Evolutionary conservation across 1,139 yeast genomes (phyloP), one percentile per base, ranked within the genome.

Genomic region (Magnusiomyces ingens): DNA sequence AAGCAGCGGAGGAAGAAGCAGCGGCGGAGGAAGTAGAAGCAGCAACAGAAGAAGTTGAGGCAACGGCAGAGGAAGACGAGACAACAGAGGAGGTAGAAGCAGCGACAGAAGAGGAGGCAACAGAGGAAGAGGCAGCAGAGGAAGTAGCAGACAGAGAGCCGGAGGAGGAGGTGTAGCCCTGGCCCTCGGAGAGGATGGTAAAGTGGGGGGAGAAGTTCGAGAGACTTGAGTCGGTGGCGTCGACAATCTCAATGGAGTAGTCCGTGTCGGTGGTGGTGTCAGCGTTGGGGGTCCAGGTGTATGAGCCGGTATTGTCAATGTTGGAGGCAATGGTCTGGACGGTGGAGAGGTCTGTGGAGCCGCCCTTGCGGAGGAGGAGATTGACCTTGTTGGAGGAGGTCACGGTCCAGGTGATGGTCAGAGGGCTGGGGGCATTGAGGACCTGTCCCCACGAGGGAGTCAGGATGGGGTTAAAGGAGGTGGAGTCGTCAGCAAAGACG

Each of bases 221-320:
- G 19, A 41, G 46, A 45, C 35, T 29, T 36, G 50, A 29, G 50
- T 54, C 48, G 38, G 15, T 17, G n/a, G 51, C 47, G 38, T 54
- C 57, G 44, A 42, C 49, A 50, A 68, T 53, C 68, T 67, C 52
- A 71, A 75, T 38, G 64, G 71, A 38, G 71, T 71, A 63, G 42
- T 60, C 66, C 26, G 67, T 59, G 51, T 59, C 55, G 11, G 68
- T 57, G 11, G 52, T 48, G 15, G 57, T 49, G 15, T 56, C 50
- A 36, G 53, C 53, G 22, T 69, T 66, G 26, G 67, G 61, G 15
- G 57, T 51, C 71, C 71, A 68, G 18, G 53, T 42, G 58, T 59
- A 67, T 13, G 55, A 26, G 40, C 72, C 72, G 45, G 63, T 53
- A 63, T 68, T 68, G 42, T 59, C 58, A 50, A 66, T 49, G 44